phyloP scores from a whole-genome alignment of 2,329 filamentous ascomycete species.

The Phyllosticta paracitricarpa region DNA sequence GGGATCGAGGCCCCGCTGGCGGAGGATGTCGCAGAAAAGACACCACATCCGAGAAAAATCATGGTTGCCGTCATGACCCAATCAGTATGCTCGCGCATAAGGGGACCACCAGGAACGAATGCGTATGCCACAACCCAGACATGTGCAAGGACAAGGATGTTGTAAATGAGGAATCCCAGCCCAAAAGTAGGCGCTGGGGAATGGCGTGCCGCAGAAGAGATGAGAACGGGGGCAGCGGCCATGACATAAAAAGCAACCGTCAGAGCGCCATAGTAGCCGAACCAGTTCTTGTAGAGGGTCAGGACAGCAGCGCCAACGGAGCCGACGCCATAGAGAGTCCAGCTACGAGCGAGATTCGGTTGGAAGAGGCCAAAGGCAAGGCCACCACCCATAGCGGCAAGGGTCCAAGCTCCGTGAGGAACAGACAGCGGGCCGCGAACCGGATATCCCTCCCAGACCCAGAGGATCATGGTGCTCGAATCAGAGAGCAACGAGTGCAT shows the following conservation, averaged over 20 bases:
- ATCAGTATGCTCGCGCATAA: conserved; percentile 89
- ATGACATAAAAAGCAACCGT: conserved; percentile 68
- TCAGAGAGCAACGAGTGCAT: conserved; percentile 91
- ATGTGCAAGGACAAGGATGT: conserved; percentile 90
- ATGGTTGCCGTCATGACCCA: conserved; percentile 89
- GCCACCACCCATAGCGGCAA: conserved; percentile 77
- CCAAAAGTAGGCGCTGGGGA: conserved; percentile 75
- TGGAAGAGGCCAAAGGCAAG: conserved; percentile 65
- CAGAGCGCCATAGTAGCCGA: conserved; percentile 78
- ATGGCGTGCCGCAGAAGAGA: conserved; percentile 66
- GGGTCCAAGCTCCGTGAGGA: conserved; percentile 81
- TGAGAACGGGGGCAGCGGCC: conserved; percentile 65
- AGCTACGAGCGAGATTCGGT: conserved; percentile 62
- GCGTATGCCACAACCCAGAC: conserved; percentile 98
- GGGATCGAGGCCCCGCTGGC: conserved; percentile 34
- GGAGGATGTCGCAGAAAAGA: conserved; percentile 57
- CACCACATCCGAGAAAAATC: conserved; percentile 71
- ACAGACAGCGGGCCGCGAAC: conserved; percentile 78
- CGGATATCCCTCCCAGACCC: conserved; percentile 96
- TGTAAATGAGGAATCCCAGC: conserved; percentile 81
- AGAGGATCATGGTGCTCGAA: conserved; percentile 96
- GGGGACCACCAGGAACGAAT: conserved; percentile 87
- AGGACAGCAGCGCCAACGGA: conserved; percentile 68
- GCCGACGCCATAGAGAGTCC: conserved; percentile 70
- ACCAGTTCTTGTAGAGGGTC: conserved; percentile 72